Evolutionary conservation across 768 basidiomycete genomes (phyloP).

Genomic region (Russula sp.): DNA sequence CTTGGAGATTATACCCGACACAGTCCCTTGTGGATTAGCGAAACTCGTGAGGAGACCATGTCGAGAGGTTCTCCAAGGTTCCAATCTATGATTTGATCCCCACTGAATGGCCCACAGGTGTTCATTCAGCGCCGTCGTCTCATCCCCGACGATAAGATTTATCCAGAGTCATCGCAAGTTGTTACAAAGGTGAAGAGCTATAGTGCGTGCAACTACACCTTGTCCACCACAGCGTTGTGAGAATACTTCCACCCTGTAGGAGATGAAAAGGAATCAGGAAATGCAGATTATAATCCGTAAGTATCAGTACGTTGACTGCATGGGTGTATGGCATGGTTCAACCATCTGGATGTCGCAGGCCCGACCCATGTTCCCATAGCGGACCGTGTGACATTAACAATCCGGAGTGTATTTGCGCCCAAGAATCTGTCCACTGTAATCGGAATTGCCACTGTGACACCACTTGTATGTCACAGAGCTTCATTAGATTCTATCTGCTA

Average conservation of each 20-base stretch:
- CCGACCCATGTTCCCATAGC: constrained; percentile 44
- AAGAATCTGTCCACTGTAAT: constrained; percentile 46
- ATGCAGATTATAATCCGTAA: neutral
- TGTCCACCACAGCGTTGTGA: neutral
- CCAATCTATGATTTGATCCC: neutral
- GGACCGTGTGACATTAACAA: constrained; percentile 43
- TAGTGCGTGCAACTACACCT: neutral
- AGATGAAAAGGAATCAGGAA: neutral
- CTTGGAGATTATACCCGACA: constrained; percentile 18
- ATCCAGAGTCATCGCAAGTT: neutral
- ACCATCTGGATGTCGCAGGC: constrained; percentile 24
- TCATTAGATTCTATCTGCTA: neutral
- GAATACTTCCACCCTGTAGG: neutral
- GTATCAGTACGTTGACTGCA: neutral
- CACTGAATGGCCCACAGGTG: neutral
- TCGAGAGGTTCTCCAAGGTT: constrained; percentile 4
- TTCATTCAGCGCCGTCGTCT: constrained; percentile 10
- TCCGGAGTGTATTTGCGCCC: constrained; percentile 42
- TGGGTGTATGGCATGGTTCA: too few species aligned
- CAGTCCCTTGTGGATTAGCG: constrained; percentile 16
- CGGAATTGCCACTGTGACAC: constrained; percentile 45
- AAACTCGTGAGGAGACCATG: constrained; percentile 17
- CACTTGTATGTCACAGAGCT: constrained; percentile 36
- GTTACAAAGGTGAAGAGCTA: neutral
- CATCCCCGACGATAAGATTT: constrained; percentile 8